A percentile compares a stretch with the other conserved stretches of the same genome.
These are phyloP conservation scores for Lyophyllum shimeji DNA, from an alignment of 768 basidiomycete genomes.

Conservation along the genomic window DNA sequence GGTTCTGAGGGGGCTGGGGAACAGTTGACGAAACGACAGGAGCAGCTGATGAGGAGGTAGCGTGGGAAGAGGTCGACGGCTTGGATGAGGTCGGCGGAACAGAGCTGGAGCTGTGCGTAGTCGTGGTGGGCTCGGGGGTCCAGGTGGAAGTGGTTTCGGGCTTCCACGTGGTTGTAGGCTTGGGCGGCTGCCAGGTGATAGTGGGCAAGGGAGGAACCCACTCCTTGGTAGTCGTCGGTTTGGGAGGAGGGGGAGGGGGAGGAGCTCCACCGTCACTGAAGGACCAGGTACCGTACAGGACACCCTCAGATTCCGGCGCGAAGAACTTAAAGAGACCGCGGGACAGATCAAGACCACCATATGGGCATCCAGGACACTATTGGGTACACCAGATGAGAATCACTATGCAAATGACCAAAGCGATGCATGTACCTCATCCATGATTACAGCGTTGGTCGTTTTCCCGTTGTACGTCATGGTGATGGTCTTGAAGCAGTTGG, in stretches of 20 bases:
- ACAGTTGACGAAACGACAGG: slow-evolving; percentile 1
- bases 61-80: background rate
- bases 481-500: slow-evolving; percentile 60
- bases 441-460: slow-evolving; percentile 54
- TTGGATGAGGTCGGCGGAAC: background rate
- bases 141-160: slow-evolving; percentile 20
- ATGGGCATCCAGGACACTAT: slow-evolving; percentile 65
- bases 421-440: slow-evolving; percentile 50
- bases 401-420: background rate
- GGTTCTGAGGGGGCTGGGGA: background rate
- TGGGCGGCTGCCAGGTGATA: slow-evolving; percentile 11
- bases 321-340: slow-evolving; percentile 57
- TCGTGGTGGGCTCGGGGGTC: slow-evolving; percentile 16
- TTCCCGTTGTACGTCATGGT: slow-evolving; percentile 63
- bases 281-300: slow-evolving; percentile 52
- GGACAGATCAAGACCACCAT: slow-evolving; percentile 62
- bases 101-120: slow-evolving; percentile 3
- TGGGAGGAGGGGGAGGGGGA: slow-evolving; percentile 20
- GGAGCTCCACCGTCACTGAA: slow-evolving; percentile 27
- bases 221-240: slow-evolving; percentile 7
- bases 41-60: slow-evolving; percentile 4
- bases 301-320: slow-evolving; percentile 38
- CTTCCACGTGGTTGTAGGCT: slow-evolving; percentile 12
- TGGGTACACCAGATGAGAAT: background rate
- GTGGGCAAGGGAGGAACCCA: slow-evolving; percentile 14